Evolutionary conservation across 371 early-diverging fungal genomes (phyloP).

Genomic region (Mortierella sp.): DNA sequence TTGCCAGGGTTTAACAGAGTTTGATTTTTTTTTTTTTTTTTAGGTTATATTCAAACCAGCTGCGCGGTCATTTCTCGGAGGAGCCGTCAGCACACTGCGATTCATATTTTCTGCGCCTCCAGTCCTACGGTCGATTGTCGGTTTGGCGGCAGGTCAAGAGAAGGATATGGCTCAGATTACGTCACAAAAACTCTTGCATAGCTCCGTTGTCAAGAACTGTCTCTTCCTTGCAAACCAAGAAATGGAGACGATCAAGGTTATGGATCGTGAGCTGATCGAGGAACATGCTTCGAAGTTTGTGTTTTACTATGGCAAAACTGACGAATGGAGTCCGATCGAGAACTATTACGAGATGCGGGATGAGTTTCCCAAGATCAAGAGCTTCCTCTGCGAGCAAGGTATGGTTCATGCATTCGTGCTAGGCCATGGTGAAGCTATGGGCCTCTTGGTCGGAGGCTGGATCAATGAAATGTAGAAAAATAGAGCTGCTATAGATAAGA

Average conservation of each 20-base stretch:
- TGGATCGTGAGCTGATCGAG: conserved; percentile 75
- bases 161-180: conserved; percentile 68
- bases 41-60: conserved; percentile 56
- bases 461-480: conserved; percentile 34
- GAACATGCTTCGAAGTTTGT: conserved; percentile 74
- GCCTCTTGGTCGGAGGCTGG: conserved; percentile 47
- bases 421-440: conserved; percentile 59
- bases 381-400: conserved; percentile 73
- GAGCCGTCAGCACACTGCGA: conserved; percentile 51
- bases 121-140: conserved; percentile 30
- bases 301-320: conserved; percentile 83
- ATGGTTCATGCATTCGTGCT: conserved; percentile 84
- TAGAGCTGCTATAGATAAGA: no score
- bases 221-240: conserved; percentile 80
- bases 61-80: conserved; percentile 30
- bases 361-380: conserved; percentile 72
- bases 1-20: background rate
- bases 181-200: conserved; percentile 71
- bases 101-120: conserved; percentile 50
- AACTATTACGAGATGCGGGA: conserved; percentile 78
- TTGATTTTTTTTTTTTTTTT: background rate
- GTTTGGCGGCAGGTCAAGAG: conserved; percentile 54
- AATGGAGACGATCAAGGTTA: conserved; percentile 74
- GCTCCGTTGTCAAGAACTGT: conserved; percentile 70
- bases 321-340: conserved; percentile 83